These are phyloP conservation scores for Melocanna baccifera DNA, from an alignment of 176 grass and related monocot genomes.

Conservation along the genomic window DNA sequence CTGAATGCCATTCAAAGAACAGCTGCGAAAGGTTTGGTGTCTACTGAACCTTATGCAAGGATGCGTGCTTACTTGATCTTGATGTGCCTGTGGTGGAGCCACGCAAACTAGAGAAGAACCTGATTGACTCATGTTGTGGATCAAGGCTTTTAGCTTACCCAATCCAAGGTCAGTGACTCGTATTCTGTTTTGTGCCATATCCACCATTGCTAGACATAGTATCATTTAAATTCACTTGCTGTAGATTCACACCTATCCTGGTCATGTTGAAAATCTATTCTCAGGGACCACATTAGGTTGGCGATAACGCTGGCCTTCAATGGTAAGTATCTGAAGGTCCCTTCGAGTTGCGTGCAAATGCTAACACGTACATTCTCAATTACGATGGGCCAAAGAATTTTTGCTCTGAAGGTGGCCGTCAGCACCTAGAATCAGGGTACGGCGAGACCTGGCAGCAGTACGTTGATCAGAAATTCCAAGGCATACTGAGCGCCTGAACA, in stretches of 20 bases:
- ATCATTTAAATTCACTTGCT: neutral
- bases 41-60: slow-evolving; percentile 52
- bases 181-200: neutral
- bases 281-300: slow-evolving; percentile 47
- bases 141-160: slow-evolving; percentile 42
- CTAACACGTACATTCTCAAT: slow-evolving; percentile 34
- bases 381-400: slow-evolving; percentile 73
- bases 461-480: slow-evolving; percentile 46
- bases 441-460: slow-evolving; percentile 59
- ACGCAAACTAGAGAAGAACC: slow-evolving; percentile 44
- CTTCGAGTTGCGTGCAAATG: slow-evolving; percentile 43
- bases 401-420: slow-evolving; percentile 40
- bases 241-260: neutral
- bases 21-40: slow-evolving; percentile 42
- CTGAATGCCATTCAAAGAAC: slow-evolving; percentile 72
- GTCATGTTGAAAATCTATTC: slow-evolving; percentile 14
- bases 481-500: slow-evolving; percentile 38
- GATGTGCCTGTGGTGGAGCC: slow-evolving; percentile 68
- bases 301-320: slow-evolving; percentile 57
- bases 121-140: slow-evolving; percentile 62
- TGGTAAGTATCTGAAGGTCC: slow-evolving; percentile 61
- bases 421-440: slow-evolving; percentile 28
- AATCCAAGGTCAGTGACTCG: slow-evolving; percentile 46
- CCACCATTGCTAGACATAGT: neutral
- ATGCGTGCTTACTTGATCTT: slow-evolving; percentile 71